These are phyloP conservation scores for Picochlorum sp. DNA, from an alignment of 139 green algal genomes.

Conservation along the genomic window DNA sequence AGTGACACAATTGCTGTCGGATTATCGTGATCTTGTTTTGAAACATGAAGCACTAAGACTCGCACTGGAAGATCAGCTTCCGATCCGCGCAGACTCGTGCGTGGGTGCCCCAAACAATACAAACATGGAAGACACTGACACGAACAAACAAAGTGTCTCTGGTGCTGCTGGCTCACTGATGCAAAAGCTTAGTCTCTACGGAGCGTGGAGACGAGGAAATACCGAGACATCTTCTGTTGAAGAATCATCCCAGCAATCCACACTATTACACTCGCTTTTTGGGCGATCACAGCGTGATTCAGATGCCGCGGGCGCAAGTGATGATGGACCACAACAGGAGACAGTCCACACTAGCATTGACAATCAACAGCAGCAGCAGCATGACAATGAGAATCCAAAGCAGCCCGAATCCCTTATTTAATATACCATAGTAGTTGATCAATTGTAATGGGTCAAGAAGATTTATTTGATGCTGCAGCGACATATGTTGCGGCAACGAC, in stretches of 20 bases:
- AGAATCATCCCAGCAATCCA: no score
- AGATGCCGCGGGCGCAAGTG: no score
- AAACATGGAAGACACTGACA: background rate
- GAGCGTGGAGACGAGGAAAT: background rate
- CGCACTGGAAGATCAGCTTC: conserved; percentile 21
- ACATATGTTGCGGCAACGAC: conserved; percentile 13
- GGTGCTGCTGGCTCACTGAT: background rate
- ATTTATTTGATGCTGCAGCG: conserved; percentile 30
- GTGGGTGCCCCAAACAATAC: background rate
- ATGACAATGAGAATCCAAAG: no score
- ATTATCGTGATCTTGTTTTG: conserved; percentile 58
- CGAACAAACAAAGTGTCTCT: background rate
- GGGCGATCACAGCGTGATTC: no score
- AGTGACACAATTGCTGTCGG: conserved; percentile 53
- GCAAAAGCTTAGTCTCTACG: background rate
- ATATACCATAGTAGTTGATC: no score
- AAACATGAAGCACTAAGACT: conserved; percentile 24
- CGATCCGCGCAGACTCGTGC: background rate
- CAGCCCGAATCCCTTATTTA: no score
- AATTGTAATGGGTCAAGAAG: conserved; percentile 6
- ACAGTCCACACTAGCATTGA: no score
- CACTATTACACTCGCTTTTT: no score
- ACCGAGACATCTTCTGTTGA: background rate
- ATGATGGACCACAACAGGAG: no score
- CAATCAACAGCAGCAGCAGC: no score